Percentiles rank a stretch among this genome's conserved stretches.
These are phyloP conservation scores for Calonectria honghensis DNA, from an alignment of 2,329 filamentous ascomycete genomes.

Conservation along the genomic window DNA sequence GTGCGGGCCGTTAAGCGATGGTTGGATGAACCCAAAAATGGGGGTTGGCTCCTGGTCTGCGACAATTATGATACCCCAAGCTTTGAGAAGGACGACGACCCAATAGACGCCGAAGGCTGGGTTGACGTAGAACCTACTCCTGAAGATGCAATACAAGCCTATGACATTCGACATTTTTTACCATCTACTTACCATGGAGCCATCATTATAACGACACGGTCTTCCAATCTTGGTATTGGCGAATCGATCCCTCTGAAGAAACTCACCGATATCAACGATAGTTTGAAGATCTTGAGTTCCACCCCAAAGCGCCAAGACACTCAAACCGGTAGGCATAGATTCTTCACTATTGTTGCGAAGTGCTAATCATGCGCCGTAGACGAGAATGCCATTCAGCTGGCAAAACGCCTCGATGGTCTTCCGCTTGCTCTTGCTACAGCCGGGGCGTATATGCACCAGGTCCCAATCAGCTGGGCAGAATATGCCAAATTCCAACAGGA, in stretches of 20 bases:
- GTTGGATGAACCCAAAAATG: conserved; percentile 11
- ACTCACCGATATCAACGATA: not conserved
- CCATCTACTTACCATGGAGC: conserved; percentile 23
- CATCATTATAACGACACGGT: conserved; percentile 11
- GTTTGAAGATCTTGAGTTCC: not conserved
- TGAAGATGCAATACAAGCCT: not conserved
- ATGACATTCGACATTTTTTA: conserved; percentile 8
- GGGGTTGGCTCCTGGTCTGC: conserved; percentile 46
- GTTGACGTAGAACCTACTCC: not conserved
- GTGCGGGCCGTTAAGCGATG: conserved; percentile 12
- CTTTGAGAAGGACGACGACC: conserved; percentile 31
- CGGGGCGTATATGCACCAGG: conserved; percentile 64
- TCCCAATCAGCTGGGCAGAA: conserved; percentile 58
- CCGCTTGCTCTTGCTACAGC: conserved; percentile 68
- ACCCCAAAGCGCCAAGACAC: not conserved
- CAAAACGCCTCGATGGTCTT: conserved; percentile 56
- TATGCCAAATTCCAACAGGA: conserved; percentile 64
- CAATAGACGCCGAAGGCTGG: not conserved
- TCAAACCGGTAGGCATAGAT: not conserved
- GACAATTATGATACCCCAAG: conserved; percentile 66
- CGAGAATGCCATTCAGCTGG: not conserved
- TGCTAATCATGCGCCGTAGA: conserved; percentile 2
- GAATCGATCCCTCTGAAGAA: not conserved
- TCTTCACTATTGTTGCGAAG: not conserved
- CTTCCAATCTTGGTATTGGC: not conserved